phyloP scores from a whole-genome alignment of 1,284 basidiomycete species.

The Puccinia sorghi region DNA sequence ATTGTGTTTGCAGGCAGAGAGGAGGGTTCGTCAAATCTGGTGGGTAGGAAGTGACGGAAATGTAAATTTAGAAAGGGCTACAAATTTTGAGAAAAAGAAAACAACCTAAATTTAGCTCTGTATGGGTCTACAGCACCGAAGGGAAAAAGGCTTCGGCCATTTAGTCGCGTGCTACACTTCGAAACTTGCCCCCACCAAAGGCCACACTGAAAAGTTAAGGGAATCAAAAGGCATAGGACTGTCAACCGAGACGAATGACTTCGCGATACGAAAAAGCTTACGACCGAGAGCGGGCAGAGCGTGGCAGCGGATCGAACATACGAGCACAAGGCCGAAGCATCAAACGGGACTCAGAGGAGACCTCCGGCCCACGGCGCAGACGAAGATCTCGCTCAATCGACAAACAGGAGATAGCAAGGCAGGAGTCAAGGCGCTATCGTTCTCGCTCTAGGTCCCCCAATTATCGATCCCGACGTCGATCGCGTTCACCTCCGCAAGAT shows the following conservation, averaged over 20 bases:
- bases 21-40: too few species aligned
- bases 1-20: too few species aligned
- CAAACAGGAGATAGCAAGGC: background rate
- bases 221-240: background rate
- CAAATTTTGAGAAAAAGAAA: too few species aligned
- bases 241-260: background rate
- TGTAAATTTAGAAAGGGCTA: too few species aligned
- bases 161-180: too few species aligned
- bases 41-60: too few species aligned
- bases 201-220: too few species aligned
- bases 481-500: background rate
- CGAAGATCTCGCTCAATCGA: background rate
- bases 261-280: constrained; percentile 13
- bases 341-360: constrained; percentile 7
- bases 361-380: background rate
- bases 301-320: background rate
- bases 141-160: too few species aligned
- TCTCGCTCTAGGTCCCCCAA: constrained; percentile 11
- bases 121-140: too few species aligned
- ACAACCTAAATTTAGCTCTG: too few species aligned
- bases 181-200: too few species aligned
- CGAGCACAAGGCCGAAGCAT: background rate
- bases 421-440: background rate
- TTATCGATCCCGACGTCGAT: background rate
- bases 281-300: background rate